Evolutionary conservation across 352 stramenopile genomes (phyloP).

Genomic region (Phytophthora quininea): DNA sequence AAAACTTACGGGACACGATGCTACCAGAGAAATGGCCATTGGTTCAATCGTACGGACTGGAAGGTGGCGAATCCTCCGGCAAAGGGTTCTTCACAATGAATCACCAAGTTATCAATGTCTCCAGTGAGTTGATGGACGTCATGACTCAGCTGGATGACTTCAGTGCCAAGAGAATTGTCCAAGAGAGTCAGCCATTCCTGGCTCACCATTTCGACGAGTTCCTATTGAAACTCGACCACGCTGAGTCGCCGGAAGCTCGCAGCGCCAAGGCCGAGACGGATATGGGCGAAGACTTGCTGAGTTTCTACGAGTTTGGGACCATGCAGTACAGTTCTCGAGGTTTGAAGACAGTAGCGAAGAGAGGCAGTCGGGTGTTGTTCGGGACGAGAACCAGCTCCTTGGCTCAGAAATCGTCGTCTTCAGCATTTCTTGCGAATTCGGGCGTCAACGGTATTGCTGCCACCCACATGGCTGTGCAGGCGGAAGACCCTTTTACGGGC

Average conservation of each 20-base stretch:
- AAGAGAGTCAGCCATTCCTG: constrained; percentile 62
- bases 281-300: constrained; percentile 69
- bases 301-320: constrained; percentile 83
- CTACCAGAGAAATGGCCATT: constrained; percentile 78
- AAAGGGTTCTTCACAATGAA: constrained; percentile 85
- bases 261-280: constrained; percentile 55
- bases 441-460: constrained; percentile 35
- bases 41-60: constrained; percentile 71
- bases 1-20: constrained; percentile 58
- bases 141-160: constrained; percentile 64
- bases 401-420: constrained; percentile 39
- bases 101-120: constrained; percentile 67
- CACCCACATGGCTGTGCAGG: constrained; percentile 71
- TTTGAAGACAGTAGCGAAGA: constrained; percentile 25
- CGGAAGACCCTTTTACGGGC: constrained; percentile 75
- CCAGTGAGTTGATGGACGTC: constrained; percentile 33
- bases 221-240: constrained; percentile 70
- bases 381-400: constrained; percentile 49
- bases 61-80: constrained; percentile 33
- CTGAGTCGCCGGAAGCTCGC: constrained; percentile 50
- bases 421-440: constrained; percentile 40
- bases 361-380: constrained; percentile 69
- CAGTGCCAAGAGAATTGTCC: constrained; percentile 52
- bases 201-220: constrained; percentile 70
- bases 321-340: constrained; percentile 62